phyloP scores from a whole-genome alignment of 2,329 filamentous ascomycete genomes.

The Pezicula carpinea region DNA sequence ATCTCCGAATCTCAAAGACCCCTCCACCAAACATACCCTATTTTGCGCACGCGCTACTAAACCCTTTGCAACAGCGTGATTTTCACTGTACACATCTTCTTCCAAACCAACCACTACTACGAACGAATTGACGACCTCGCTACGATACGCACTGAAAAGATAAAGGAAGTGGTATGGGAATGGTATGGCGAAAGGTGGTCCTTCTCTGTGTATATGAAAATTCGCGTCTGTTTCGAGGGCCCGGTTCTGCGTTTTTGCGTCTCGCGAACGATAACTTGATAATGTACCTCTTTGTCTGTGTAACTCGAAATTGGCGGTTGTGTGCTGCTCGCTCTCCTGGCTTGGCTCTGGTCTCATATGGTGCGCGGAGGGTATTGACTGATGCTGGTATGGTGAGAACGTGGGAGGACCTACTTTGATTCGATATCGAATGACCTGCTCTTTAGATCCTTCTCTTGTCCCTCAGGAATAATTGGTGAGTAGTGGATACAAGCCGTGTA shows the following conservation, averaged over 20 bases:
- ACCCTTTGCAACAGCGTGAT: neutral
- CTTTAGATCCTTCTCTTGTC: no score
- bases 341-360: neutral
- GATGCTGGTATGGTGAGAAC: no score
- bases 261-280: conserved; percentile 3
- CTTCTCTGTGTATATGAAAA: conserved; percentile 2
- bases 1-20: neutral
- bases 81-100: conserved; percentile 1
- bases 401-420: no score
- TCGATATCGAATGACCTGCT: no score
- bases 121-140: conserved; percentile 1
- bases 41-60: neutral
- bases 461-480: no score
- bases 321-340: neutral
- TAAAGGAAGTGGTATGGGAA: neutral
- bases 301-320: conserved; percentile 1
- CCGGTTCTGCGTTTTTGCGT: neutral
- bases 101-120: neutral
- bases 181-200: neutral
- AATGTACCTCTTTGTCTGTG: conserved; percentile 4
- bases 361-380: no score
- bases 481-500: no score
- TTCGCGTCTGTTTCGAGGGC: neutral
- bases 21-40: conserved; percentile 1
- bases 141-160: neutral